Percentiles rank a stretch among this genome's conserved stretches.
These are phyloP conservation scores for Escallonia rubra DNA, from an alignment of 129 eudicot genomes.

Conservation along the genomic window DNA sequence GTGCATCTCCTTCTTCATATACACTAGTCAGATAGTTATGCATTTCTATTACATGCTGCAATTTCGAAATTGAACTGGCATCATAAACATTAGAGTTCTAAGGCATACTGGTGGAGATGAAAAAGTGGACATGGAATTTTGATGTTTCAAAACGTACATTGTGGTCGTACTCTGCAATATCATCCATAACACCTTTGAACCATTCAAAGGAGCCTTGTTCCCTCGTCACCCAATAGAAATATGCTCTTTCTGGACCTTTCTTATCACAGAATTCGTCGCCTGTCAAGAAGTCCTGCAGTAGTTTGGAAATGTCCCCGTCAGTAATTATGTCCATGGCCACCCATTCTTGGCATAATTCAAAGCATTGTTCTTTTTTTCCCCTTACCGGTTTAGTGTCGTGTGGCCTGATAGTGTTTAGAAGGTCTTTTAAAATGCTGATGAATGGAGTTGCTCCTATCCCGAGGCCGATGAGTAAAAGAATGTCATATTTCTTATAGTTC, in stretches of 20 bases:
- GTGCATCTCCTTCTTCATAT: conserved; percentile 92
- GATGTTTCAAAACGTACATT: conserved; percentile 40
- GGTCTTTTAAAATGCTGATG: conserved; percentile 82
- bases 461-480: conserved; percentile 72
- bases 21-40: conserved; percentile 92
- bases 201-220: conserved; percentile 97
- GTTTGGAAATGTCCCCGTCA: background rate
- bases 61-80: background rate
- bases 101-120: background rate
- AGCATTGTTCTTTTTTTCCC: background rate
- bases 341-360: background rate
- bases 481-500: conserved; percentile 55
- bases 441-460: conserved; percentile 98
- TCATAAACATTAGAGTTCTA: too few relatives aligned
- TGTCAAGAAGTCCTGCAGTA: conserved; percentile 18
- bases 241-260: conserved; percentile 69
- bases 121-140: background rate
- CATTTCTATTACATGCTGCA: conserved; percentile 90
- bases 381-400: conserved; percentile 23
- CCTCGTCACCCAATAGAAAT: conserved; percentile 94
- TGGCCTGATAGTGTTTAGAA: conserved; percentile 37
- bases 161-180: conserved; percentile 64
- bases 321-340: background rate
- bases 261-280: conserved; percentile 7
- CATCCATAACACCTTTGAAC: conserved; percentile 99